Percentiles rank a stretch among this genome's conserved stretches.
Conservation (phyloP, 1,284 basidiomycete genomes). For the Cerrena zonata region DNA sequence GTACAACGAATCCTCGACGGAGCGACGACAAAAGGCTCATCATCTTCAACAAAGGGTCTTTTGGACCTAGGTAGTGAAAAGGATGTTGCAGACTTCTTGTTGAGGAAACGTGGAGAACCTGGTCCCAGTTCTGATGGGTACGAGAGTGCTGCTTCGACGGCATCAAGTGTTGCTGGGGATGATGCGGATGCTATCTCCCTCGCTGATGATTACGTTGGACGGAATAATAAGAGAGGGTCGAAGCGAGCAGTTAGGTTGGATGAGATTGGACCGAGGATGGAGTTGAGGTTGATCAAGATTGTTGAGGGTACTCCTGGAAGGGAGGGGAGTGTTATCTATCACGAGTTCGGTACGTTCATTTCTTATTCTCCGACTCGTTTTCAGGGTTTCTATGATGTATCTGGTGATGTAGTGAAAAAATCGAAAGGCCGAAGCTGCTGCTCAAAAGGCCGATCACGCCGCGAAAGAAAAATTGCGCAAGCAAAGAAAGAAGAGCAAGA, state of each 20-base stretch:
- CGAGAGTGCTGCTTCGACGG: conserved; percentile 72
- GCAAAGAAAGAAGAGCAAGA: conserved; percentile 83
- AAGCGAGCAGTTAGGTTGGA: conserved; percentile 87
- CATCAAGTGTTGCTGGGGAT: conserved; percentile 79
- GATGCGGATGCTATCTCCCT: conserved; percentile 77
- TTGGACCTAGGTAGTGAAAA: conserved; percentile 84
- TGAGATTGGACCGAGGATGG: conserved; percentile 94
- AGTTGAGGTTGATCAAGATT: conserved; percentile 89
- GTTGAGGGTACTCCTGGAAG: conserved; percentile 88
- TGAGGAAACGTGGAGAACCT: conserved; percentile 64
- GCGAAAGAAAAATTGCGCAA: conserved; percentile 71
- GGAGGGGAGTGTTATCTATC: conserved; percentile 85
- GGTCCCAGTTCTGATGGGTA: conserved; percentile 74
- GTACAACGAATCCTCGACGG: conserved; percentile 87
- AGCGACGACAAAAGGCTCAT: conserved; percentile 35
- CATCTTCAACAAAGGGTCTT: conserved; percentile 37
- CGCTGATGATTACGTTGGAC: conserved; percentile 88
- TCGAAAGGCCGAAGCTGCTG: conserved; percentile 64
- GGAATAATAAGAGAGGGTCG: conserved; percentile 88
- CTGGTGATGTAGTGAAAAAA: conserved; percentile 81
- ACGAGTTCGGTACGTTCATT: conserved; percentile 72
- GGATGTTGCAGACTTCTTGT: conserved; percentile 93
- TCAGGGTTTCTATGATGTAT: too few relatives aligned
- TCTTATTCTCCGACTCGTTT: neutral
- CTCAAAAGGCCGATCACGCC: conserved; percentile 68